Base-by-base conservation (phyloP, 495 filamentous ascomycete genomes). In the Lasiosphaeria ovina region DNA sequence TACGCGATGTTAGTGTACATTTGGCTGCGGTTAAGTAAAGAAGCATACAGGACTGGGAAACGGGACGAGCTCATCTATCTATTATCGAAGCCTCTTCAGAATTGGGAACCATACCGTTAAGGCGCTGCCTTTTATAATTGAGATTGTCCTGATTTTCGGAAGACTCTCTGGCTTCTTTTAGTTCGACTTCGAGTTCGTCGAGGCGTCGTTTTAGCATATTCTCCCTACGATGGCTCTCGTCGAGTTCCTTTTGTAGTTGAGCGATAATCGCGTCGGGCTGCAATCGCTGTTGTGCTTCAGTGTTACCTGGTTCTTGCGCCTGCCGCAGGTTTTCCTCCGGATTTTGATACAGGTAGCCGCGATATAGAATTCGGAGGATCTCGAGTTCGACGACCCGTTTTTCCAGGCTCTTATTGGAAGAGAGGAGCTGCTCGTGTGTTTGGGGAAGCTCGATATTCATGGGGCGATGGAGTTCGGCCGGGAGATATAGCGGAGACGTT, bases 381-480 rank as follows among this genome's bases (percentile, higher is more conserved):
- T 99, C 94, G 24, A 99, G 81, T 72, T 99, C 94, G 66, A 83
- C 90, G 51, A 97, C 92, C 33, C 93, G 87, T 5, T 92, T 97
- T 77, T 92, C 94, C 40, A 97, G 77, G 47, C 84, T 85, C n/a
- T 88, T 88, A 70, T 96, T 96, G 51, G 85, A 80, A 10, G 87
- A 85, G 50, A 90, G 77, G 10, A 95, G 77, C 52, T 87, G 84
- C 65, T 97, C 92, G 64, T 90, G 91, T 9, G 89, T 90, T 65
- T 87, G 89, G 6, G 89, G 85, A 5, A 88, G 86, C 54, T 93
- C 89, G 50, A 80, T 81, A 59, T 87, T 87, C 60, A 89, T 76
- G 1, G 91, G 90, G 3, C n/a, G 88, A 87, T 1, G 79, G 79
- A 14, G 87, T 80, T 55, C 81, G 78, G 31, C 86, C 81, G 17